phyloP scores from a whole-genome alignment of 139 green algal genomes.

The Micromonas pusilla region DNA sequence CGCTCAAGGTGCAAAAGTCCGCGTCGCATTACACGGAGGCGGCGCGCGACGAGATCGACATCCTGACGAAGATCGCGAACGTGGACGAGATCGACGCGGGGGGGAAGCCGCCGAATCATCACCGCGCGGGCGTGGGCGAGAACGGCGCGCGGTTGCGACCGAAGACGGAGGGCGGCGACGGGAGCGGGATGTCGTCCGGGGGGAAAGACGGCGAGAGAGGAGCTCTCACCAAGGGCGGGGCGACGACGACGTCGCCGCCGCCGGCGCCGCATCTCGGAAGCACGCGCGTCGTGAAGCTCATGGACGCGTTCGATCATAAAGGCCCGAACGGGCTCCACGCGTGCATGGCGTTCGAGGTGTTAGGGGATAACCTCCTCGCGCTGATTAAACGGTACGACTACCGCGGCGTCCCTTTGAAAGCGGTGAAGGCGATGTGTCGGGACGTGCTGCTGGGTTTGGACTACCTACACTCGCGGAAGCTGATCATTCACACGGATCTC shows the following conservation, averaged over 20 bases:
- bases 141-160: not conserved
- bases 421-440: conserved; percentile 68
- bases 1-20: conserved; percentile 87
- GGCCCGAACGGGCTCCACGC: conserved; percentile 89
- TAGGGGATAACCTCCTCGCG: conserved; percentile 58
- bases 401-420: conserved; percentile 72
- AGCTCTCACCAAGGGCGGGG: too few relatives aligned
- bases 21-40: conserved; percentile 94
- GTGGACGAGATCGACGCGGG: conserved; percentile 49
- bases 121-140: not conserved
- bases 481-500: conserved; percentile 95
- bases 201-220: conserved; percentile 12
- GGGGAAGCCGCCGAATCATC: not conserved
- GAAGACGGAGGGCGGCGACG: not conserved
- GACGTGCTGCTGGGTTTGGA: conserved; percentile 76
- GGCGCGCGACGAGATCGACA: conserved; percentile 87
- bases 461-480: conserved; percentile 45
- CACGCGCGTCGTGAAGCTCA: conserved; percentile 47
- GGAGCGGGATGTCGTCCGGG: not conserved
- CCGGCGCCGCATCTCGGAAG: too few relatives aligned
- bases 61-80: conserved; percentile 70
- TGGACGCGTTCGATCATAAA: conserved; percentile 88
- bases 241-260: too few relatives aligned
- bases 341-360: conserved; percentile 95
- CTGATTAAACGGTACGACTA: conserved; percentile 73